Base-by-base conservation (phyloP, 2,329 filamentous ascomycete genomes). In the Epichloe coenophiala region DNA sequence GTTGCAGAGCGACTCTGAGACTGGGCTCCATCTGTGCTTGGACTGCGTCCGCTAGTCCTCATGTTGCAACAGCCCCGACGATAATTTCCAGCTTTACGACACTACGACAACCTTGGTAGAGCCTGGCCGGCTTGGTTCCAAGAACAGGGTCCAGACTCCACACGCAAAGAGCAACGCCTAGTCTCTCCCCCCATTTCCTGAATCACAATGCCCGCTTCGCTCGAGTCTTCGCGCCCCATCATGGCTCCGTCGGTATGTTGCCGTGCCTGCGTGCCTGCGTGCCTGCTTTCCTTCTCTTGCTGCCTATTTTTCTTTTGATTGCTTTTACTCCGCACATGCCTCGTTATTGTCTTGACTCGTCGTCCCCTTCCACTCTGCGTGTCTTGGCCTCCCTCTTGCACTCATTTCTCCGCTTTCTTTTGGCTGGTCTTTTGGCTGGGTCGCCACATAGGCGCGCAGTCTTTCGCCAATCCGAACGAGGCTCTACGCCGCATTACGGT, bases 171-270 rank as follows among this genome's bases (percentile, higher is more conserved):
- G 23, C 11, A 39, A 35, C 38, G 9, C 47, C 40, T 39, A n/a
- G 40, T 45, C 50, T 45, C 35, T 39, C 21, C 5, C 7, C 44
- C 15, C 17, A 4, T 15, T 31, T 33, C 11, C 21, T 38, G 42
- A 41, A 42, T 39, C 50, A 49, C 8, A 51, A 81, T 81, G 77
- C 75, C 76, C 62, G 64, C 71, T 54, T 81, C 77, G n/a, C 60
- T 80, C 52, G 77, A 81, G 51, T 81, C 77, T 43, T 71, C 75
- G 49, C 76, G 77, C 62, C 77, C 77, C 59, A 81, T 81, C 63
- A 80, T 81, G 77, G 76, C 76, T 53, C 73, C 76, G 45, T 80
- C 77, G 61, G 77, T 81, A 77, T 50, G 77, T 77, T 54, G 54
- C 51, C 45, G n/a, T 21, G 17, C 38, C 31, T 35, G 27, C 11